Conservation (phyloP, 2,329 filamentous ascomycete species). For the Zopfia rhizophila region DNA sequence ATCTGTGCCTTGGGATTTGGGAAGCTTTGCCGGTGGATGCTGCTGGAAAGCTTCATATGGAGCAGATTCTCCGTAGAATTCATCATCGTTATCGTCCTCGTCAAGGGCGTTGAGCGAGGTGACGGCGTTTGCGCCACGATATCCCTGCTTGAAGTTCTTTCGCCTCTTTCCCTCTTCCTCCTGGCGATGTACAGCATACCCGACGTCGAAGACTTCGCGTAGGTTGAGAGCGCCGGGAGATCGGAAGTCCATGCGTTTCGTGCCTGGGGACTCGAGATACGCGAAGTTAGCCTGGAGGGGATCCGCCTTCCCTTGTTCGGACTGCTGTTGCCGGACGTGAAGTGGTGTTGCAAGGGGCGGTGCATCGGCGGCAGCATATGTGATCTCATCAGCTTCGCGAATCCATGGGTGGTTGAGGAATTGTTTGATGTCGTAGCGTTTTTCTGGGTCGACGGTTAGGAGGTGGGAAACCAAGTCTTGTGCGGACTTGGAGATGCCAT, state of each 20-base stretch:
- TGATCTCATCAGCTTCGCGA: constrained; percentile 73
- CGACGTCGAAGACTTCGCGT: constrained; percentile 96
- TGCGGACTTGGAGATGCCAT: constrained; percentile 94
- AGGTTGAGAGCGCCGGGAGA: constrained; percentile 95
- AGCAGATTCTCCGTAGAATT: constrained; percentile 71
- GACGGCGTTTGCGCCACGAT: constrained; percentile 72
- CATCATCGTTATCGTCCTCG: constrained; percentile 72
- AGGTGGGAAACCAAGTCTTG: constrained; percentile 95
- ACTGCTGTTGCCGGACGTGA: constrained; percentile 67
- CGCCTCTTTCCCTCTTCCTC: constrained; percentile 94
- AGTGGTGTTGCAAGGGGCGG: constrained; percentile 77
- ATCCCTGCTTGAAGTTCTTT: constrained; percentile 81
- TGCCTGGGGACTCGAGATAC: constrained; percentile 69
- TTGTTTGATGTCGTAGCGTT: constrained; percentile 91
- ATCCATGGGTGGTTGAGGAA: constrained; percentile 98
- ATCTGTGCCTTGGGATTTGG: constrained; percentile 69
- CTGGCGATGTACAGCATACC: constrained; percentile 96
- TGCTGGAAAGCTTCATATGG: constrained; percentile 60
- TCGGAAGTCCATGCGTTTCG: constrained; percentile 87
- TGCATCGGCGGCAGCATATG: constrained; percentile 73
- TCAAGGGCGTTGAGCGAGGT: constrained; percentile 72
- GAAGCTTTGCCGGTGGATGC: constrained; percentile 71
- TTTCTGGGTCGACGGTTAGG: constrained; percentile 92
- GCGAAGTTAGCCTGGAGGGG: constrained; percentile 63
- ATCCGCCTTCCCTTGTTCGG: constrained; percentile 33